Evolutionary conservation across 129 eudicot genomes (phyloP).

Genomic region (Saposhnikovia divaricata): DNA sequence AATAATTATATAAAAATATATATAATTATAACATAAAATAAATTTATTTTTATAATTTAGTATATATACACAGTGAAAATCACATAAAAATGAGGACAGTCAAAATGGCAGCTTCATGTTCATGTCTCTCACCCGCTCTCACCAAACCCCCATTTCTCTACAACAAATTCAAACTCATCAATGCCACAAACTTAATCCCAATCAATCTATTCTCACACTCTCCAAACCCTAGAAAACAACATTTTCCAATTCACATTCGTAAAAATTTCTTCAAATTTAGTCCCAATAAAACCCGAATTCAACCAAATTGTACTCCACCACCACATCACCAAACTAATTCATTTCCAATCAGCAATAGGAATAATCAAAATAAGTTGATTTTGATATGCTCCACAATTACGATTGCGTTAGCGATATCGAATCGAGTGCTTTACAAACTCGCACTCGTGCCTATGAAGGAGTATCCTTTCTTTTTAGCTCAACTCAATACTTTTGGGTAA

Average conservation of each 20-base stretch:
- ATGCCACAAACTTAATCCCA: neutral
- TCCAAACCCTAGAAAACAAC: constrained; percentile 19
- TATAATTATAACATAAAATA: too few relatives aligned
- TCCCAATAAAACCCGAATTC: constrained; percentile 18
- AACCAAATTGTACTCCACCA: neutral
- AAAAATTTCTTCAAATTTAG: constrained; percentile 7
- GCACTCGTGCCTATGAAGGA: constrained; percentile 94
- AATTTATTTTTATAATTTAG: too few relatives aligned
- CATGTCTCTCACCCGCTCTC: neutral
- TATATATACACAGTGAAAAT: too few relatives aligned
- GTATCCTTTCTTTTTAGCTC: constrained; percentile 84
- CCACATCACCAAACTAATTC: neutral
- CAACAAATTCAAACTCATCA: neutral
- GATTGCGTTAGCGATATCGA: constrained; percentile 54
- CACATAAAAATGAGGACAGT: too few relatives aligned
- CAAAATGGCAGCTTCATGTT: neutral
- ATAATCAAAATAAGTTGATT: constrained; percentile 15
- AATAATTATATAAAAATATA: too few relatives aligned
- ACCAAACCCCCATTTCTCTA: neutral
- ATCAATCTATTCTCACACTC: neutral
- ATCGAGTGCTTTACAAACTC: constrained; percentile 81
- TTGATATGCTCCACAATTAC: constrained; percentile 51
- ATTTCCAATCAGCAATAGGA: constrained; percentile 1
- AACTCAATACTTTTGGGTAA: constrained; percentile 85
- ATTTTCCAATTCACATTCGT: neutral